Conservation (phyloP, 495 filamentous ascomycete species). For the Hyaloscypha bicolor region DNA sequence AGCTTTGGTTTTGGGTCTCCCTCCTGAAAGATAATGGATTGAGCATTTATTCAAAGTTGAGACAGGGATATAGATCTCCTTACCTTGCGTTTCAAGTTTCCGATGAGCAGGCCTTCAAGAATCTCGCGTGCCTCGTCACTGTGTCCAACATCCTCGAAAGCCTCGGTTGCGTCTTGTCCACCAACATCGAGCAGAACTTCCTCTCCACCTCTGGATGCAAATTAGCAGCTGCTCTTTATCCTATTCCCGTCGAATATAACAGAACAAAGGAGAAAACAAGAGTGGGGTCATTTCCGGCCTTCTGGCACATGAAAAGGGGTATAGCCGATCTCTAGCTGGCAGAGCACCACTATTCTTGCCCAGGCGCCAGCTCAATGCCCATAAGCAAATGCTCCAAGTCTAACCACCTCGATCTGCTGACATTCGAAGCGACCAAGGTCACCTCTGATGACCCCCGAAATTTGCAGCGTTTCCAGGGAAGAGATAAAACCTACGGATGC, state of each 20-base stretch:
- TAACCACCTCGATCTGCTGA: not conserved
- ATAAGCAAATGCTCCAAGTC: not conserved
- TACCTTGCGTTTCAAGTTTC: constrained; percentile 85
- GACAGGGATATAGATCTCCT: constrained; percentile 32
- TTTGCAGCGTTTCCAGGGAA: not conserved
- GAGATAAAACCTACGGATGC: constrained; percentile 83
- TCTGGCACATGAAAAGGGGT: not conserved
- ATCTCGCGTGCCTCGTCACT: constrained; percentile 98
- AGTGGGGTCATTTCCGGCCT: constrained; percentile 14
- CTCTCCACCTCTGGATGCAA: constrained; percentile 79
- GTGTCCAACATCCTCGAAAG: constrained; percentile 99
- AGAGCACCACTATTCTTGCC: not conserved
- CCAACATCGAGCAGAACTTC: constrained; percentile 96
- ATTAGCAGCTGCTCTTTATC: constrained; percentile 20
- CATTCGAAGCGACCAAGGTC: not conserved
- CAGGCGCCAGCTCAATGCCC: not conserved
- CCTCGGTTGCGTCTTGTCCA: constrained; percentile 96
- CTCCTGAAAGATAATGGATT: constrained; percentile 52
- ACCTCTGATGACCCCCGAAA: not conserved
- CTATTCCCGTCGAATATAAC: not conserved
- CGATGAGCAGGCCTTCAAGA: constrained; percentile 77
- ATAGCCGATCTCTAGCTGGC: not conserved
- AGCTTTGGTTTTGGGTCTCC: constrained; percentile 80
- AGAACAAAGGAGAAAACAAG: constrained; percentile 13
- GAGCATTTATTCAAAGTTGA: constrained; percentile 25